These are phyloP conservation scores for Bondarzewia mesenterica DNA, from an alignment of 1,284 basidiomycete species.

Conservation along the genomic window DNA sequence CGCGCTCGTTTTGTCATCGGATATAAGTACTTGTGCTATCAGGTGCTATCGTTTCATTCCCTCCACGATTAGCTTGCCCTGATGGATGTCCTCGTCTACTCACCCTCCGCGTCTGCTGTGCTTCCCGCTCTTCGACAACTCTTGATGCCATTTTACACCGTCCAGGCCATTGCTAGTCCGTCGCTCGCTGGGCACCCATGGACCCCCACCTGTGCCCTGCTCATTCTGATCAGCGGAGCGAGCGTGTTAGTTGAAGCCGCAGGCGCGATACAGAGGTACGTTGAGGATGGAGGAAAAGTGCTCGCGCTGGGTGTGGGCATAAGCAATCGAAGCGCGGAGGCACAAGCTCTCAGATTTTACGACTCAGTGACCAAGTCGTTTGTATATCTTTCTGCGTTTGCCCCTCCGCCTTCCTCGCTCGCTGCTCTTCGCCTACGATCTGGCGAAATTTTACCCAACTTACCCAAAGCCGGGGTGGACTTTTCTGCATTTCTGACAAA, in stretches of 20 bases:
- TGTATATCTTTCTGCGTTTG: background rate
- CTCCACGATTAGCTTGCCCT: too few relatives aligned
- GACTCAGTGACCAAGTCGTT: slow-evolving; percentile 4
- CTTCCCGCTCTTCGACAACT: slow-evolving; percentile 41
- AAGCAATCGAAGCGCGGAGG: background rate
- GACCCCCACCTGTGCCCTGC: slow-evolving; percentile 63
- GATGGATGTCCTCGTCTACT: slow-evolving; percentile 10
- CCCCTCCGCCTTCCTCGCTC: slow-evolving; percentile 12
- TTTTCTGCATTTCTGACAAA: background rate
- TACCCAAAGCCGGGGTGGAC: slow-evolving; percentile 4
- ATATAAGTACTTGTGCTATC: too few relatives aligned
- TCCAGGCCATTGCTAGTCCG: slow-evolving; percentile 57
- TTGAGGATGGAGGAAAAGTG: slow-evolving; percentile 53
- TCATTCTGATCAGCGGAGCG: slow-evolving; percentile 47
- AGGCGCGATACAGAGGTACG: slow-evolving; percentile 50
- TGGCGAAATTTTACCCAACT: background rate
- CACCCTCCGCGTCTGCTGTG: background rate
- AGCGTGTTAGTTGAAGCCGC: slow-evolving; percentile 44
- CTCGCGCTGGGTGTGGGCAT: slow-evolving; percentile 3
- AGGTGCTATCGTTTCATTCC: too few relatives aligned
- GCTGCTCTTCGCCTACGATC: too few relatives aligned
- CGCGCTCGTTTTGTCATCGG: too few relatives aligned
- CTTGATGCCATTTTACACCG: slow-evolving; percentile 69
- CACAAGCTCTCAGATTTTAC: background rate
- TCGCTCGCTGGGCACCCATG: slow-evolving; percentile 67